Conservation (phyloP, 139 green algal genomes). For the Nannochloris sp. region DNA sequence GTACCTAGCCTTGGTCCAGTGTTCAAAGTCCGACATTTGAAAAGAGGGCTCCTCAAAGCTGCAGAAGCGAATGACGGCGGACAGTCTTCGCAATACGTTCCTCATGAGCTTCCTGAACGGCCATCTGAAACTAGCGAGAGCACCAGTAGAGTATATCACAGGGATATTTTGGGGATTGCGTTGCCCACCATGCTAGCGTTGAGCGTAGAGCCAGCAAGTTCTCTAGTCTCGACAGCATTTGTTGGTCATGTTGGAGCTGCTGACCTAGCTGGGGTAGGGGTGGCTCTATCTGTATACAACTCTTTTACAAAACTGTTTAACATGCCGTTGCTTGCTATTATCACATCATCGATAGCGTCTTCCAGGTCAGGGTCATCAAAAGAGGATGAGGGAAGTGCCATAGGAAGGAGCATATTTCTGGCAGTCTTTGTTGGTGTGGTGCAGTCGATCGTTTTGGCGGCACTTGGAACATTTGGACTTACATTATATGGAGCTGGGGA, state of each 20-base stretch:
- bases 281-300: conserved; percentile 61
- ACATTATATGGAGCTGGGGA: conserved; percentile 34
- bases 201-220: conserved; percentile 59
- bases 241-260: conserved; percentile 47
- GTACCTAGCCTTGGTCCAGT: too few relatives aligned
- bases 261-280: conserved; percentile 49
- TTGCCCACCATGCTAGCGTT: conserved; percentile 53
- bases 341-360: conserved; percentile 49
- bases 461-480: conserved; percentile 6
- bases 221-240: conserved; percentile 57
- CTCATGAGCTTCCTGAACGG: not conserved
- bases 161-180: conserved; percentile 42
- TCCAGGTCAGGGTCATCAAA: conserved; percentile 21
- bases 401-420: conserved; percentile 20
- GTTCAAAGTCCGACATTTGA: too few relatives aligned
- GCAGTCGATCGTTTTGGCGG: conserved; percentile 39
- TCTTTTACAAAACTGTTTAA: conserved; percentile 67
- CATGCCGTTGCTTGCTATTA: conserved; percentile 58
- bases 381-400: conserved; percentile 11
- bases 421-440: conserved; percentile 16
- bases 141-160: conserved; percentile 6
- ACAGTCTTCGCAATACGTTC: too few relatives aligned
- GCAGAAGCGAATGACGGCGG: not conserved
- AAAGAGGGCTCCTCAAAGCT: not conserved
- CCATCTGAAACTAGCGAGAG: not conserved